Evolutionary conservation across 2,329 filamentous ascomycete species (phyloP), one percentile per base, ranked within the genome.

Genomic region (Talaromyces sp.): DNA sequence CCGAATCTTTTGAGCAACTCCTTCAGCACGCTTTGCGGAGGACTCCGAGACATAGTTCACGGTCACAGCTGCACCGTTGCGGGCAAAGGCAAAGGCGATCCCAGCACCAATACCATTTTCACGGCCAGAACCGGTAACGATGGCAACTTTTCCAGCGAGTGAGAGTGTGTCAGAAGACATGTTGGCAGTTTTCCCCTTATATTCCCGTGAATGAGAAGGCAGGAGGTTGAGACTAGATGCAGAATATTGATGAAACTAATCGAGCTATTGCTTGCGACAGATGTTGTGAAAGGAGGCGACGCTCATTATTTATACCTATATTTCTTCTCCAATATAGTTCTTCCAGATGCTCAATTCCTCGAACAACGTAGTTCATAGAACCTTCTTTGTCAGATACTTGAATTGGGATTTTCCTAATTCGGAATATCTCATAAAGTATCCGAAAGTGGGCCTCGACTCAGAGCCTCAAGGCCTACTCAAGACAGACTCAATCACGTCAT

Each of bases 31-130:
- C 10, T 19, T 8, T 21, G 40, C 28, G 2, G 40, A 46, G 5
- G 40, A 46, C 9, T 48, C 53, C 3, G 53, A 56, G 28, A 56
- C 45, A 31, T 57, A 51, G 17, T 57, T 39, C 13, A 57, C 52
- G 9, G 45, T 46, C 10, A 57, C 45, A 22, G 36, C 39, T 6
- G 56, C 56, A 15, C 56, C 48, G 33, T 58, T 53, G 19, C 40
- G 56, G 10, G 56, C 56, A 9, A 58, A 40, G 25, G 56, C 48
- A 9, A 36, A 19, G 7, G 56, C 56, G 13, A 53, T 53, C n/a
- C 46, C 56, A 13, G 56, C 56, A 15, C 56, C 56, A 13, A 58
- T 58, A 17, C 56, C 56, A 40, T 53, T 58, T 46, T 45, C 48
- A 4, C 25, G 37, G 17, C 56, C 56, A 9, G 56, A 53, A 13